Evolutionary conservation across 2,329 filamentous ascomycete genomes (phyloP), one percentile per base, ranked within the genome.

Genomic region (Bisporella sp.): DNA sequence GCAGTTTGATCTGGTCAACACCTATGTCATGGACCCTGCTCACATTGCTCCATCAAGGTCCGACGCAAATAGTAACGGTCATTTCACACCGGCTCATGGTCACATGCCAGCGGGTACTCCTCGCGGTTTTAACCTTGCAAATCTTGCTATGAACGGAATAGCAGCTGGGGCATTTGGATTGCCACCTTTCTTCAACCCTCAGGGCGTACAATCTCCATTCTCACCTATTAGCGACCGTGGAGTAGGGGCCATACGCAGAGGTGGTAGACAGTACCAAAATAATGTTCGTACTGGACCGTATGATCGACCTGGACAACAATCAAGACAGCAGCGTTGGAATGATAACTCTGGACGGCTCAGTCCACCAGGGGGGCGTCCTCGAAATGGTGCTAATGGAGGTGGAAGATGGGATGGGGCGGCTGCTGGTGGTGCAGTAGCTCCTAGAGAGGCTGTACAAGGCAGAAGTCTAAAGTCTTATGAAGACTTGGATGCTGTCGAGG

Each of bases 401-500:
- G 75, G 82, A 57, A 87, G 85, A 78, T 85, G 85, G 41, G 87
- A 89, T 57, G 85, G 85, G 30, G 75, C 75, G 3, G 87, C 88
- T 45, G 85, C 87, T 39, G 85, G 80, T 29, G 82, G 85, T 33
- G 83, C 86, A 2, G 85, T 91, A 53, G 91, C 90, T 0, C 92
- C 93, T 21, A 81, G 88, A 21, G 91, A 97, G 69, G 92, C 93
- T 8, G 90, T 95, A 1, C 89, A 95, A 59, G 93, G 93, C 5
- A 82, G 93, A 51, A 96, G 88, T 54, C 72, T 99, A 57, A 96
- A 95, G 77, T 96, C 89, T 68, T 99, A 99, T 66, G 95, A 99
- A 68, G 93, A 99, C 66, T 74, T 99, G 29, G 93, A 99, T 71
- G 92, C 95, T 43, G 85, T 86, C 51, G 82, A 82, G 37, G 81